Evolutionary conservation across 169 alveolate species (phyloP), one percentile per base, ranked within the genome.

Genomic region (Sarcocystis neurona): DNA sequence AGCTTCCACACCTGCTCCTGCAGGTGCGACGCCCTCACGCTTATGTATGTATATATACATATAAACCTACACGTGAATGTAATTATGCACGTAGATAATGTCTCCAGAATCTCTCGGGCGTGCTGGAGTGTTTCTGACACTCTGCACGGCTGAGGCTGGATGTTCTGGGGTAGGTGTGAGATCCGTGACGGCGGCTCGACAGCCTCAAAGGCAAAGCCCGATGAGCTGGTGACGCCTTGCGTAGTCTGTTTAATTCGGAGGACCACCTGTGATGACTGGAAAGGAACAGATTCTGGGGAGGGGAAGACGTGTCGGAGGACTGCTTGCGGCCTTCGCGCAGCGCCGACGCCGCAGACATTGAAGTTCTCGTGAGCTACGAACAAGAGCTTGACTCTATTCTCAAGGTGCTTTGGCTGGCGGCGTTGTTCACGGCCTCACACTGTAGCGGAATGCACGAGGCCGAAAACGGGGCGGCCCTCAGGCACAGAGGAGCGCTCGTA

Each of bases 371-470:
- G 78, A 92, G 95, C 84, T 94, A 94, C 79, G 94, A 94, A 68
- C 97, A 94, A 77, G 97, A 94, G 89, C 93, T 94, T 43, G 96
- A 94, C 63, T 95, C 94, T n/a, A 79, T 94, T 60, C 74, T 92
- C 48, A 91, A 92, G 68, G 92, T 93, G 30, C 93, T 91, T 6
- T 30, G 44, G 0, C 20, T 18, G 32, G 75, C n/a, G n/a, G n/a
- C n/a, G n/a, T n/a, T n/a, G n/a, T n/a, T n/a, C n/a, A n/a, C n/a
- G n/a, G n/a, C n/a, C n/a, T n/a, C n/a, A n/a, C n/a, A n/a, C n/a
- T n/a, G n/a, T n/a, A n/a, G n/a, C n/a, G n/a, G n/a, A n/a, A n/a
- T n/a, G n/a, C n/a, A n/a, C n/a, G n/a, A n/a, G n/a, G n/a, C n/a
- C n/a, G n/a, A n/a, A n/a, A n/a, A n/a, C n/a, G n/a, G n/a, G n/a